phyloP scores from a whole-genome alignment of 169 alveolate species.

The Eimeria brunetti region DNA sequence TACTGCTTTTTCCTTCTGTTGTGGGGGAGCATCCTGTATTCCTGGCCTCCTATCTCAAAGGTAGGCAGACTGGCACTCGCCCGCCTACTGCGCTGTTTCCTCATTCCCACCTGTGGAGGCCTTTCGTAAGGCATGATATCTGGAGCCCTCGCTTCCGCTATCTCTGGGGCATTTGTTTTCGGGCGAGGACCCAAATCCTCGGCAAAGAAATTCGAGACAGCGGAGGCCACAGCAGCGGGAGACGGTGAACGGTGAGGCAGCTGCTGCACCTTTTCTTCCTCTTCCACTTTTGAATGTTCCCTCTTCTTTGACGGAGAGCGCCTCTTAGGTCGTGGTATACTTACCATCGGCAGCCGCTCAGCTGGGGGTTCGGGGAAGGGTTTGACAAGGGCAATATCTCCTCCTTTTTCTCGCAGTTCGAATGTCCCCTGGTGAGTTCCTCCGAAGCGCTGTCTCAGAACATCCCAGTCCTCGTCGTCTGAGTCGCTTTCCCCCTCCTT shows the following conservation, averaged over 20 bases:
- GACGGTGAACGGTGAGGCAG: neutral
- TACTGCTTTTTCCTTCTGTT: slow-evolving; percentile 5
- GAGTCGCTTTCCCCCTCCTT: neutral
- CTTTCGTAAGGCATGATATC: neutral
- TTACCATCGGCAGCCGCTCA: slow-evolving; percentile 36
- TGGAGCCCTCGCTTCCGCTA: slow-evolving; percentile 5
- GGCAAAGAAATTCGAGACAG: slow-evolving; percentile 28
- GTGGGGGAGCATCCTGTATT: slow-evolving; percentile 62
- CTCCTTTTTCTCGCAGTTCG: slow-evolving; percentile 35
- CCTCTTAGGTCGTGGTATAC: slow-evolving; percentile 5
- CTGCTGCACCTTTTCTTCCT: neutral
- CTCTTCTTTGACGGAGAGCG: neutral
- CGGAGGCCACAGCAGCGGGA: slow-evolving; percentile 1
- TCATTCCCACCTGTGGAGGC: neutral
- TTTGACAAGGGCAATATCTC: slow-evolving; percentile 30
- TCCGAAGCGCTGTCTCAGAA: slow-evolving; percentile 42
- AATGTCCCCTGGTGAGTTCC: slow-evolving; percentile 66
- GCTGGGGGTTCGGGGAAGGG: slow-evolving; percentile 67
- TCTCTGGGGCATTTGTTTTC: slow-evolving; percentile 57
- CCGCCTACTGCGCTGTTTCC: slow-evolving; percentile 38
- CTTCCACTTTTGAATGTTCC: neutral
- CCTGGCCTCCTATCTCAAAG: slow-evolving; percentile 63
- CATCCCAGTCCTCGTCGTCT: slow-evolving; percentile 72
- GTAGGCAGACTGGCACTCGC: slow-evolving; percentile 41
- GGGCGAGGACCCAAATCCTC: slow-evolving; percentile 60